These are phyloP conservation scores for Hygrophorus russula DNA, from an alignment of 768 basidiomycete species.

Conservation along the genomic window DNA sequence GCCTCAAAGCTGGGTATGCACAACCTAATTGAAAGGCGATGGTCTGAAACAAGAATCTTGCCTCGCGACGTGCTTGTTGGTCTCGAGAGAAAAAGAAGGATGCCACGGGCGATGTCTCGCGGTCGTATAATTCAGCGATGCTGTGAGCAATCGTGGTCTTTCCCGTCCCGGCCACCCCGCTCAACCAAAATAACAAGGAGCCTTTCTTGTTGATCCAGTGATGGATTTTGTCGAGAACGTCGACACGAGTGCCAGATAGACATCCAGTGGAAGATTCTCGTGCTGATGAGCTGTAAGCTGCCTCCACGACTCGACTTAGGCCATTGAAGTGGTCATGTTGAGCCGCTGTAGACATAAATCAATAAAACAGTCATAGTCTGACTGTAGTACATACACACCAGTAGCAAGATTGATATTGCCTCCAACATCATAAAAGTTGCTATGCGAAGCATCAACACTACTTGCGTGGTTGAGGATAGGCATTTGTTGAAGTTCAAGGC, in stretches of 20 bases:
- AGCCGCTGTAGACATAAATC: too few relatives aligned
- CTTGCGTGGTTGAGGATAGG: too few relatives aligned
- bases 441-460: too few relatives aligned
- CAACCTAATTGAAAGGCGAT: constrained; percentile 3
- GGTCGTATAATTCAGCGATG: neutral
- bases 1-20: neutral
- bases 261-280: neutral
- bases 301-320: constrained; percentile 9
- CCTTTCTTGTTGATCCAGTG: neutral
- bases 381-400: too few relatives aligned
- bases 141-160: constrained; percentile 5
- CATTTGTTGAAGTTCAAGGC: too few relatives aligned
- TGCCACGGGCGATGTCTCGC: neutral
- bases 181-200: constrained; percentile 1
- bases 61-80: neutral
- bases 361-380: too few relatives aligned
- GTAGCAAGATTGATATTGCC: too few relatives aligned
- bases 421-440: too few relatives aligned
- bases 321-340: neutral
- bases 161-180: neutral
- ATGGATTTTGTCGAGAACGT: neutral
- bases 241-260: neutral
- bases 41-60: neutral
- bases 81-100: constrained; percentile 4
- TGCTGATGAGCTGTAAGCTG: neutral